A percentile compares a stretch with the other conserved stretches of the same genome.
phyloP scores from a whole-genome alignment of 2,329 filamentous ascomycete species.

The Cadophora sp. region DNA sequence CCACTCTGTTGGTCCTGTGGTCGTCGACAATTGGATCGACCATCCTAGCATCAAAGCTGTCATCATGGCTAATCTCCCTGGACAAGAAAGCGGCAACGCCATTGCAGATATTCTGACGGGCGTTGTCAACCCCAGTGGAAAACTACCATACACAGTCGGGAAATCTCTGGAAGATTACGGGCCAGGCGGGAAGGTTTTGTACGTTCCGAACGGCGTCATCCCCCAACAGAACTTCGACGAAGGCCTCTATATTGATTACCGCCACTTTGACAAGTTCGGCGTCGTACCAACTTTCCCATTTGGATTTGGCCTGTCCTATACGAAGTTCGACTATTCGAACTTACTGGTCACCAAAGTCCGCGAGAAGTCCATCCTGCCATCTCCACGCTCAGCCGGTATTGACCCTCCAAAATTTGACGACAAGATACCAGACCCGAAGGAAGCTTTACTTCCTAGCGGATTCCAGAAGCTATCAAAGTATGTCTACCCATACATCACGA shows the following conservation, averaged over 20 bases:
- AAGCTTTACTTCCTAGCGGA: slow-evolving; percentile 61
- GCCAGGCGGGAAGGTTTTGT: slow-evolving; percentile 71
- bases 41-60: slow-evolving; percentile 79
- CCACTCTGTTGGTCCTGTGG: slow-evolving; percentile 83
- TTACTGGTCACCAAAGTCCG: slow-evolving; percentile 51
- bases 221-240: slow-evolving; percentile 87
- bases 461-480: slow-evolving; percentile 66
- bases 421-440: slow-evolving; percentile 55
- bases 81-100: slow-evolving; percentile 85
- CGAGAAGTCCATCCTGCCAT: slow-evolving; percentile 44
- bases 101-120: slow-evolving; percentile 83
- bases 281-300: slow-evolving; percentile 84
- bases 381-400: slow-evolving; percentile 46
- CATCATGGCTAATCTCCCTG: slow-evolving; percentile 83
- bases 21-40: slow-evolving; percentile 82
- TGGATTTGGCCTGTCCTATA: slow-evolving; percentile 80
- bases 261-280: slow-evolving; percentile 80
- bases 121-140: slow-evolving; percentile 71
- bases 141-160: slow-evolving; percentile 86
- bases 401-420: slow-evolving; percentile 58
- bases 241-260: slow-evolving; percentile 88
- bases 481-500: slow-evolving; percentile 66
- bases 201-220: slow-evolving; percentile 69
- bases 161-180: slow-evolving; percentile 79
- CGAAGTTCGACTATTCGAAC: slow-evolving; percentile 62